These are phyloP conservation scores for Clitoria ternatea DNA, from an alignment of 306 rosid species.

Conservation along the genomic window DNA sequence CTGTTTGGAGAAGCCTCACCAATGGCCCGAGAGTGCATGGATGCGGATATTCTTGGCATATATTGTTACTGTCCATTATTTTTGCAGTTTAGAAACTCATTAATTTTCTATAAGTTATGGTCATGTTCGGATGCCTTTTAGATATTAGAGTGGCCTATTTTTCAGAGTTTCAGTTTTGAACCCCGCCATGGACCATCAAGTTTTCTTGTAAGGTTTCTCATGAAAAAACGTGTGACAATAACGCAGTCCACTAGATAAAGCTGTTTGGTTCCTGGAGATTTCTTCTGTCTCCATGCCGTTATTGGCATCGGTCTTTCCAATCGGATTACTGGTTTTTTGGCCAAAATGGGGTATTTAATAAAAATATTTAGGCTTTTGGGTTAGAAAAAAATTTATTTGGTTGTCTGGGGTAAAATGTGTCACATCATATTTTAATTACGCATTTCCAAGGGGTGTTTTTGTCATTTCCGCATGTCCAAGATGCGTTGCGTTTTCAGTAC, in stretches of 20 bases:
- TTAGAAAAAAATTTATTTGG: too few species aligned
- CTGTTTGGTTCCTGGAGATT: background rate
- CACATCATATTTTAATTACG: too few species aligned
- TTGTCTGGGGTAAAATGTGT: too few species aligned
- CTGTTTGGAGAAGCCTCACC: background rate
- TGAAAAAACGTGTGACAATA: background rate
- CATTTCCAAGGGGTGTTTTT: too few species aligned
- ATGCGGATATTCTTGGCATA: conserved; percentile 16
- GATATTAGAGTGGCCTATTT: background rate
- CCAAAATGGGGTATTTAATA: too few species aligned
- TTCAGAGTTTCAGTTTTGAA: background rate
- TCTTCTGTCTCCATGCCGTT: background rate
- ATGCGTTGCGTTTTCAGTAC: too few species aligned
- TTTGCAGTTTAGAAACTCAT: background rate
- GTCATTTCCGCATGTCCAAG: too few species aligned
- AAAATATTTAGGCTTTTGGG: too few species aligned
- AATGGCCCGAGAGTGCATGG: background rate
- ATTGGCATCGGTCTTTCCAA: background rate
- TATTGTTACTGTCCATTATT: conserved; percentile 14
- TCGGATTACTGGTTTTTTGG: too few species aligned
- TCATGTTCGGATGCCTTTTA: background rate
- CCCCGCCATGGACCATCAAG: background rate
- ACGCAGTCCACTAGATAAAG: background rate
- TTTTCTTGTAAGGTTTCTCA: background rate
- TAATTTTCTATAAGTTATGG: conserved; percentile 9